Percentiles rank a stretch among this genome's conserved stretches.
phyloP scores from a whole-genome alignment of 2,329 filamentous ascomycete species.

The Teratosphaeria nubilosa region DNA sequence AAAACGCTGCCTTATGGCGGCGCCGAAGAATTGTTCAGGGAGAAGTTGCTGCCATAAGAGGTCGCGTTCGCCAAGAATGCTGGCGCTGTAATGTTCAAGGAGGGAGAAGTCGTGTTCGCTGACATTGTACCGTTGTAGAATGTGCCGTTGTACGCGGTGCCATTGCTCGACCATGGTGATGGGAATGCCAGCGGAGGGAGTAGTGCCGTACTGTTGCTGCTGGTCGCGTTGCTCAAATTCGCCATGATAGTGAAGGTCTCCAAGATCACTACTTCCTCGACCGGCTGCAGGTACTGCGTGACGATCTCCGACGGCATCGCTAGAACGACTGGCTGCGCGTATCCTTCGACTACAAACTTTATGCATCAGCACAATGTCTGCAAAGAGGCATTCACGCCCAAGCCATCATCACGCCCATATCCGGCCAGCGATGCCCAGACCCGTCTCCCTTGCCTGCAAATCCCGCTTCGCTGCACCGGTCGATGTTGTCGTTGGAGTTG shows the following conservation, averaged over 20 bases:
- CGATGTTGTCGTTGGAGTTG: not conserved
- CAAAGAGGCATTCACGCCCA: conserved; percentile 1
- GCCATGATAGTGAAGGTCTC: conserved; percentile 6
- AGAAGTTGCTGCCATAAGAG: not conserved
- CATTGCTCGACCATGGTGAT: not conserved
- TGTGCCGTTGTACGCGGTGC: conserved; percentile 2
- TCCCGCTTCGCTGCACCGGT: not conserved
- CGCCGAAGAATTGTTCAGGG: not conserved
- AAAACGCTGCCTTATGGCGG: not conserved
- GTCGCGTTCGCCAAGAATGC: not conserved
- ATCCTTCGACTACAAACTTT: conserved; percentile 3
- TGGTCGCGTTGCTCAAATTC: conserved; percentile 1
- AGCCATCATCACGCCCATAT: conserved; percentile 3
- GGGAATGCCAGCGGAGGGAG: not conserved
- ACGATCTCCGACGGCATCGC: conserved; percentile 11
- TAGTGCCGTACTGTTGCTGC: not conserved
- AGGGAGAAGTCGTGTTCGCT: not conserved
- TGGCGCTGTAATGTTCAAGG: not conserved
- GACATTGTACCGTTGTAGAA: not conserved
- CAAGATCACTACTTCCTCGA: conserved; percentile 12
- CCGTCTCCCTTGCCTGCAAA: not conserved
- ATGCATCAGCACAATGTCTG: conserved; percentile 9
- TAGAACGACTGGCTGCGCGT: conserved; percentile 11
- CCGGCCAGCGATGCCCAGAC: conserved; percentile 14
- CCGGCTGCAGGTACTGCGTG: conserved; percentile 11